These are phyloP conservation scores for Alternaria tenuissima DNA, from an alignment of 2,329 filamentous ascomycete species.

Conservation along the genomic window DNA sequence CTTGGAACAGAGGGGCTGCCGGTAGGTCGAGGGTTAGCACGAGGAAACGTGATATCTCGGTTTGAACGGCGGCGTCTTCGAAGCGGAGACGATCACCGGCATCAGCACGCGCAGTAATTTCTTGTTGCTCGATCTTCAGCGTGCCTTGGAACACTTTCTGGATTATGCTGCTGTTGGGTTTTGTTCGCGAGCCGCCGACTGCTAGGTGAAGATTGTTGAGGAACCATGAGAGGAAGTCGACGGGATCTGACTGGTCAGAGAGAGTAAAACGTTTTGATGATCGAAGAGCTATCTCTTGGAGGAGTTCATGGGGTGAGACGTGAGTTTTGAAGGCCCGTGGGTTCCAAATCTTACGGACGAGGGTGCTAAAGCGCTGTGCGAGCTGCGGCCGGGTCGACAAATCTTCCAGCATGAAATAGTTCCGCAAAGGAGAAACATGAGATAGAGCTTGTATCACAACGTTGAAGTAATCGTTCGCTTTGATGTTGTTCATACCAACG, in stretches of 20 bases:
- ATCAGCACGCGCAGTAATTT: constrained; percentile 90
- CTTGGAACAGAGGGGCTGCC: constrained; percentile 91
- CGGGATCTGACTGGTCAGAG: constrained; percentile 90
- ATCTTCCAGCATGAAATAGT: constrained; percentile 89
- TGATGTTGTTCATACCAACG: constrained; percentile 99
- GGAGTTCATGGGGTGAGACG: constrained; percentile 94
- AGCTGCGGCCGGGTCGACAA: constrained; percentile 79
- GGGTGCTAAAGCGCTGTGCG: constrained; percentile 83
- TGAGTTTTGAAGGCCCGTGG: constrained; percentile 94
- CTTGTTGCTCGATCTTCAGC: constrained; percentile 90
- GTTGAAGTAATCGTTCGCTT: constrained; percentile 98
- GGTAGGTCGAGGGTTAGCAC: constrained; percentile 94
- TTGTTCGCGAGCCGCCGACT: constrained; percentile 87
- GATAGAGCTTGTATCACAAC: constrained; percentile 91
- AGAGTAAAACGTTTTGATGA: constrained; percentile 94
- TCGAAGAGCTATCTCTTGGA: constrained; percentile 90
- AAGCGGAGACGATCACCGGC: constrained; percentile 88
- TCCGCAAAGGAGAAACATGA: constrained; percentile 87
- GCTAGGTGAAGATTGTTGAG: constrained; percentile 93
- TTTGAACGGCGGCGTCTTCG: constrained; percentile 87
- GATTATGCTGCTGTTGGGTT: constrained; percentile 83
- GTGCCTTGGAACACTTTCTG: constrained; percentile 94
- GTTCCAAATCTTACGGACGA: constrained; percentile 98
- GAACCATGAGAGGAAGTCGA: constrained; percentile 97
- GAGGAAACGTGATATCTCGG: constrained; percentile 80